Evolutionary conservation across 306 rosid genomes (phyloP).

Genomic region (Malus sieversii): DNA sequence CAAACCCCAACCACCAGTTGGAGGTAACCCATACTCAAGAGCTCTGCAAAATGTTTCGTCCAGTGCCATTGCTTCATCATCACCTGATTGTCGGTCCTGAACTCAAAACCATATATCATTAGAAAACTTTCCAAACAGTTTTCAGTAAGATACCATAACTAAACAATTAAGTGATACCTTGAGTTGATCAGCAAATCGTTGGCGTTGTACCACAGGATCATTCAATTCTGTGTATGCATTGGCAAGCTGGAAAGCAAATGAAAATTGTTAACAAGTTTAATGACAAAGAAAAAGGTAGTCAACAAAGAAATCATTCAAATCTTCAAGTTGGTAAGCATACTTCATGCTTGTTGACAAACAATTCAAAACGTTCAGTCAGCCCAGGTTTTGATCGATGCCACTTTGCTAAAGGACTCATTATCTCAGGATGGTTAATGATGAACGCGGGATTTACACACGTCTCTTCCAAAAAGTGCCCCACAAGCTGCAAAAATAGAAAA

Average conservation of each 20-base stretch:
- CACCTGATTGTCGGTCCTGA: constrained; percentile 93
- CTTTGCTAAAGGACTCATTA: constrained; percentile 95
- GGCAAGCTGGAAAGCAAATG: constrained; percentile 48
- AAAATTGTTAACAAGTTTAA: constrained; percentile 3
- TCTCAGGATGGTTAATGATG: constrained; percentile 83
- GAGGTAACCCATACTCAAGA: constrained; percentile 94
- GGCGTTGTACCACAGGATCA: constrained; percentile 87
- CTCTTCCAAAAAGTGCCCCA: constrained; percentile 89
- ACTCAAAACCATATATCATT: constrained; percentile 9
- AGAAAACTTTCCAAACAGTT: neutral
- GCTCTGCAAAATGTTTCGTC: constrained; percentile 87
- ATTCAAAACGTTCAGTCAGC: constrained; percentile 85
- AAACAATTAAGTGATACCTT: constrained; percentile 43
- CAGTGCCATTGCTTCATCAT: constrained; percentile 90
- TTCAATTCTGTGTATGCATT: constrained; percentile 95
- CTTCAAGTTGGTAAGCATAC: constrained; percentile 29
- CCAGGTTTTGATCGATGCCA: constrained; percentile 83
- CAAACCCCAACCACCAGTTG: constrained; percentile 96
- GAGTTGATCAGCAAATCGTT: constrained; percentile 84
- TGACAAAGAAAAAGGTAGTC: neutral
- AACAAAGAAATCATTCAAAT: neutral
- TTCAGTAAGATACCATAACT: neutral
- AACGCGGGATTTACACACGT: constrained; percentile 75
- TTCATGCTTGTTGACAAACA: constrained; percentile 80
- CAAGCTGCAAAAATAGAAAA: constrained; percentile 58